Conservation (phyloP, 1,284 basidiomycete genomes). For the Ceratobasidium sp. region DNA sequence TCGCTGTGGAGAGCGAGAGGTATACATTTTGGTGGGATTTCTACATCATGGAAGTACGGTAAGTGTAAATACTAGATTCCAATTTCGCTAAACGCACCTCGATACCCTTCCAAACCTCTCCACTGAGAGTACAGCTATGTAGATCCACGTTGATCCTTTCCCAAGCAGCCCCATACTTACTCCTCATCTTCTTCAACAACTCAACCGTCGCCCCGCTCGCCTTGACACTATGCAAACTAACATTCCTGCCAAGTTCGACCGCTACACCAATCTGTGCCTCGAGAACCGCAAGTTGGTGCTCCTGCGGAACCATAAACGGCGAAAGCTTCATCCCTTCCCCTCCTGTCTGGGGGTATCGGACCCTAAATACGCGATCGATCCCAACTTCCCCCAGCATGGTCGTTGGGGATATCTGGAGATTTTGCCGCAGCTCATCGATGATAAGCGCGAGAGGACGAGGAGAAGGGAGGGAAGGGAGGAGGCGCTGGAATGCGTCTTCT, state of each 20-base stretch:
- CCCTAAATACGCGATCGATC: slow-evolving; percentile 75
- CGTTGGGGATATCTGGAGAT: slow-evolving; percentile 67
- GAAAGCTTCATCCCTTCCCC: slow-evolving; percentile 63
- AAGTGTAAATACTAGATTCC: slow-evolving; percentile 10
- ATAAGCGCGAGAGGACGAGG: slow-evolving; percentile 67
- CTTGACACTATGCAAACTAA: slow-evolving; percentile 85
- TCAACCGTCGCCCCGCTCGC: slow-evolving; percentile 70
- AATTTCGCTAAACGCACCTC: slow-evolving; percentile 62
- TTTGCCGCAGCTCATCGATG: slow-evolving; percentile 64
- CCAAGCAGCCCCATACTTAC: slow-evolving; percentile 65
- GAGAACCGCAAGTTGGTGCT: slow-evolving; percentile 77
- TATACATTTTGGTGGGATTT: slow-evolving; percentile 74
- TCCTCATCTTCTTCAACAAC: slow-evolving; percentile 66
- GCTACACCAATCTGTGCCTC: slow-evolving; percentile 82
- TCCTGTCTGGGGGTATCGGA: slow-evolving; percentile 61
- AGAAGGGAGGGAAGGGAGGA: slow-evolving; percentile 70
- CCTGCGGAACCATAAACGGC: slow-evolving; percentile 73
- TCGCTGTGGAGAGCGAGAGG: slow-evolving; percentile 79
- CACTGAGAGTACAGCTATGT: slow-evolving; percentile 80
- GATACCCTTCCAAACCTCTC: slow-evolving; percentile 71
- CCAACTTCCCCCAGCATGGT: slow-evolving; percentile 88
- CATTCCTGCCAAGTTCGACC: slow-evolving; percentile 71
- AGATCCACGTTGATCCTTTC: slow-evolving; percentile 73
- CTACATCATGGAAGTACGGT: slow-evolving; percentile 55
- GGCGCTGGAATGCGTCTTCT: slow-evolving; percentile 60